Evolutionary conservation across 2,329 filamentous ascomycete genomes (phyloP).

Genomic region (Xylaria sp.): DNA sequence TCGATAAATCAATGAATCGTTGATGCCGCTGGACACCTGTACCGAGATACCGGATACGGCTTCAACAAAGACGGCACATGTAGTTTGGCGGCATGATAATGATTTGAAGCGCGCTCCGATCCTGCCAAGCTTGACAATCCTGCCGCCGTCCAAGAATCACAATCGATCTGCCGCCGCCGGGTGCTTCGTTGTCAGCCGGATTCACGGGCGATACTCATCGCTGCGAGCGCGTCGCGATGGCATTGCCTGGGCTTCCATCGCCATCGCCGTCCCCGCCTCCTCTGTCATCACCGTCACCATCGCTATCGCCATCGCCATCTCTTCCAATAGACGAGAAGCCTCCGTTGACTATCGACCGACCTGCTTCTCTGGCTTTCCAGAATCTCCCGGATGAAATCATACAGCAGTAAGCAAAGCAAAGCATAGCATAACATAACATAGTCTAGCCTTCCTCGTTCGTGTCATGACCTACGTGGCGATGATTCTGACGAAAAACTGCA

Average conservation of each 20-base stretch:
- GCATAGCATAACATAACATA: too few species aligned
- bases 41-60: conserved; percentile 1
- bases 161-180: not conserved
- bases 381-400: conserved; percentile 76
- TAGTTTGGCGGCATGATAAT: conserved; percentile 16
- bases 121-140: conserved; percentile 25
- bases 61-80: conserved; percentile 12
- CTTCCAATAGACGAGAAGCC: conserved; percentile 35
- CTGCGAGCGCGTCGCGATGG: conserved; percentile 33
- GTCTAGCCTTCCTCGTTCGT: conserved; percentile 23
- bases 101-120: conserved; percentile 20
- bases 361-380: conserved; percentile 58
- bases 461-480: not conserved
- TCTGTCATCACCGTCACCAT: conserved; percentile 6
- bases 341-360: conserved; percentile 19
- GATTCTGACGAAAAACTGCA: conserved; percentile 49
- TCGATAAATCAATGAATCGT: not conserved
- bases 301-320: conserved; percentile 11
- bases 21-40: not conserved
- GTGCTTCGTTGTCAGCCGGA: conserved; percentile 9
- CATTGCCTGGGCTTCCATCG: conserved; percentile 19
- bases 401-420: conserved; percentile 63
- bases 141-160: not conserved
- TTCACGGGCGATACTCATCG: conserved; percentile 13
- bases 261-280: conserved; percentile 1